These are phyloP conservation scores for Stagonosporopsis rhizophila DNA, from an alignment of 2,329 filamentous ascomycete genomes.

Conservation along the genomic window DNA sequence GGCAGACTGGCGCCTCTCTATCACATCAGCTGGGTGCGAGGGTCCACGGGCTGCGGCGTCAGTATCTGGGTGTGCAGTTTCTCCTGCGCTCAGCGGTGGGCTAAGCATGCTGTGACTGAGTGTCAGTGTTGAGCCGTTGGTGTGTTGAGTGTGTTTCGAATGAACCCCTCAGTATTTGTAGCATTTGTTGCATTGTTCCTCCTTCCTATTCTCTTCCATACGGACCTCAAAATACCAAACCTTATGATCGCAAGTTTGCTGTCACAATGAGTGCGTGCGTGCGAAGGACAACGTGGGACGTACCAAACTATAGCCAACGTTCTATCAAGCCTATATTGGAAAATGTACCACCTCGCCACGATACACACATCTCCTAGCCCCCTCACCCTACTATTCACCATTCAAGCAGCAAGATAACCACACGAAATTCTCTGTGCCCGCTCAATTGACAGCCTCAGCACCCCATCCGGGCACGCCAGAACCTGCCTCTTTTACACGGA, in stretches of 20 bases:
- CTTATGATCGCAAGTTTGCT: neutral
- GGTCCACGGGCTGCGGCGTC: constrained; percentile 9
- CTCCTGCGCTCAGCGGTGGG: constrained; percentile 6
- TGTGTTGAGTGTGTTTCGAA: neutral
- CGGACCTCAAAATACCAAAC: constrained; percentile 1
- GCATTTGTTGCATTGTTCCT: constrained; percentile 4
- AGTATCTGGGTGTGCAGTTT: constrained; percentile 14
- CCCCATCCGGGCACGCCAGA: neutral
- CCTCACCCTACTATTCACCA: too few species aligned
- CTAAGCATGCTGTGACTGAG: neutral
- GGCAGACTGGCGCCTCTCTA: constrained; percentile 7
- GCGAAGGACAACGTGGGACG: too few species aligned
- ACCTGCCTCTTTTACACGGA: constrained; percentile 16
- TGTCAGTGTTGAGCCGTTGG: constrained; percentile 1
- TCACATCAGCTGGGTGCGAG: constrained; percentile 17
- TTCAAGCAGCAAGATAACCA: too few species aligned
- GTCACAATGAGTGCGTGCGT: neutral
- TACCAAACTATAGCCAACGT: too few species aligned
- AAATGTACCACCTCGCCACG: too few species aligned
- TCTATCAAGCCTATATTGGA: too few species aligned
- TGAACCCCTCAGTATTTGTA: neutral
- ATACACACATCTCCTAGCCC: too few species aligned
- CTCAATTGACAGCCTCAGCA: constrained; percentile 10
- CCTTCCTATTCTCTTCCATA: neutral
- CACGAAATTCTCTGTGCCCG: too few species aligned